A percentile compares a stretch with the other conserved stretches of the same genome.
These are phyloP conservation scores for Russula griseocarnosa DNA, from an alignment of 768 basidiomycete species.

Conservation along the genomic window DNA sequence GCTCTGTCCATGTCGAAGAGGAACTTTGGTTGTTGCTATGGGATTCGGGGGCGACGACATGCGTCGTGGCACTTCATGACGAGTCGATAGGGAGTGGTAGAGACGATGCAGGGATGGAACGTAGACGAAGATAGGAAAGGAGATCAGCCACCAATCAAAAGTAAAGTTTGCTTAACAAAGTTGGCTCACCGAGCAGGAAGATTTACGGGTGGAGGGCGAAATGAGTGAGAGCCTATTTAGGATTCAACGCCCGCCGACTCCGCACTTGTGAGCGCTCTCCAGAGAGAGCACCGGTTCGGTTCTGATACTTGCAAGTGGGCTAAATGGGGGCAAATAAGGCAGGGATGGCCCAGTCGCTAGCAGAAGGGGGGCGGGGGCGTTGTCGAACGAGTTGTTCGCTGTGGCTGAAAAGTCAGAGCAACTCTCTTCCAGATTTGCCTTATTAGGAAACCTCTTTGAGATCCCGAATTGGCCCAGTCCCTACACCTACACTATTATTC, in stretches of 20 bases:
- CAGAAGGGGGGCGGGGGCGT: constrained; percentile 3
- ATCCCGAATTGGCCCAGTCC: not conserved
- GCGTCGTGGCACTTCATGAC: constrained; percentile 11
- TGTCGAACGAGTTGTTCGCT: constrained; percentile 23
- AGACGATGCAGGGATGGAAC: not conserved
- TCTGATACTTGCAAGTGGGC: constrained; percentile 3
- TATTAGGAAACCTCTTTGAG: constrained; percentile 17
- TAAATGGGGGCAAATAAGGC: constrained; percentile 5
- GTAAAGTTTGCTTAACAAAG: constrained; percentile 30
- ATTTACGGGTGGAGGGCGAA: constrained; percentile 31
- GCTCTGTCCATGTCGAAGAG: constrained; percentile 67
- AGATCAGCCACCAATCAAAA: constrained; percentile 30
- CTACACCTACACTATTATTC: not conserved
- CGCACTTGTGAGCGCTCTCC: constrained; percentile 21
- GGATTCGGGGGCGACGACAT: constrained; percentile 29
- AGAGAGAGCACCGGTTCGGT: not conserved
- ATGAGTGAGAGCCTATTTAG: constrained; percentile 30
- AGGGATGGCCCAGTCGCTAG: constrained; percentile 11
- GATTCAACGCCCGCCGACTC: constrained; percentile 31
- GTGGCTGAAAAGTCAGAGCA: constrained; percentile 24
- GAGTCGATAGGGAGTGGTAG: constrained; percentile 2
- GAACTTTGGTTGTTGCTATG: constrained; percentile 28
- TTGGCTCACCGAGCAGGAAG: constrained; percentile 33
- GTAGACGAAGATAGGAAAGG: constrained; percentile 21
- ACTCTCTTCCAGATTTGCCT: constrained; percentile 19